These are phyloP conservation scores for Physcomitrium patens DNA, from an alignment of 225 moss, liverwort and hornwort genomes.

Conservation along the genomic window DNA sequence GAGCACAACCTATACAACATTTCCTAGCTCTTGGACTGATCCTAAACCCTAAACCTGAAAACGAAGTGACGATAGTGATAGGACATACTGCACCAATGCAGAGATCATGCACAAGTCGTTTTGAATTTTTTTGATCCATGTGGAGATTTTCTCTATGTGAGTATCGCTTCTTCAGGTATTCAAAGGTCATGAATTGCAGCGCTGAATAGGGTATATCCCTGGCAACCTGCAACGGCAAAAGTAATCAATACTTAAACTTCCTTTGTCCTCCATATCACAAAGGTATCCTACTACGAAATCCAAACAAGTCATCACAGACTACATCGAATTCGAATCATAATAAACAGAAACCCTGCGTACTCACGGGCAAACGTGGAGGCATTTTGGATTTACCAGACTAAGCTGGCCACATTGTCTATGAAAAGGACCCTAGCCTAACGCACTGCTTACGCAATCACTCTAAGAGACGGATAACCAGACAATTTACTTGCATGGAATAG, in stretches of 20 bases:
- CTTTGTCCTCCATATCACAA: neutral
- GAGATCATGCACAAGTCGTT: constrained; percentile 48
- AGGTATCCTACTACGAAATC: neutral
- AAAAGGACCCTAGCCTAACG: neutral
- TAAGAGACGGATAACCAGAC: constrained; percentile 25
- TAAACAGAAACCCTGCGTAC: neutral
- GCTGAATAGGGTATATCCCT: constrained; percentile 80
- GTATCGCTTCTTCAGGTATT: constrained; percentile 50
- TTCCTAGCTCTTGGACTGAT: neutral
- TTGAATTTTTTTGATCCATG: constrained; percentile 43
- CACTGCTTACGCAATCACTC: neutral
- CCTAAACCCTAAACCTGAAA: neutral
- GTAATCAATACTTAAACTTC: neutral
- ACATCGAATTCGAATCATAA: neutral
- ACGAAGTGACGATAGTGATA: neutral
- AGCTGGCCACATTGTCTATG: neutral
- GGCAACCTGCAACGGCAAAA: constrained; percentile 41
- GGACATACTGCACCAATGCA: constrained; percentile 73
- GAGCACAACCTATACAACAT: neutral
- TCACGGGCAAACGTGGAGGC: neutral
- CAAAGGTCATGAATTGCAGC: constrained; percentile 71
- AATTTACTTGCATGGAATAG: constrained; percentile 45
- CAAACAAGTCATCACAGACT: neutral
- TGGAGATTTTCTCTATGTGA: constrained; percentile 1
- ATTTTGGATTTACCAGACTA: neutral